Base-by-base conservation (phyloP, 345 rosid species). In the Rubroshorea leprosula region DNA sequence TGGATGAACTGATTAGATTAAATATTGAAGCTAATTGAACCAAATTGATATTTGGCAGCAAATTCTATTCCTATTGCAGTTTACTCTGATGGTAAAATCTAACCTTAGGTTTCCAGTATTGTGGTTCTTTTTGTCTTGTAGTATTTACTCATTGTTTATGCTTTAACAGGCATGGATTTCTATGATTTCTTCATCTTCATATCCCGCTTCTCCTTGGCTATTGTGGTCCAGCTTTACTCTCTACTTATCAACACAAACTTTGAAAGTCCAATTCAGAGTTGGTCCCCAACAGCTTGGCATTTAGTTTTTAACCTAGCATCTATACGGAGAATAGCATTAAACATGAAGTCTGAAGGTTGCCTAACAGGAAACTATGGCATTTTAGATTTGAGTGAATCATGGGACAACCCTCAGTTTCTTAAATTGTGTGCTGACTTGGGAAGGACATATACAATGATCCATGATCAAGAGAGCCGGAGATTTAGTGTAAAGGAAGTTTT, bases 161-260 rank as follows among this genome's bases (percentile, higher is more conserved):
- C 26, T 12, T 54, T 57, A 14, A 21, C 86, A 92, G 96, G 97
- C 72, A 86, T 92, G n/a, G n/a, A n/a, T n/a, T n/a, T n/a, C n/a
- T n/a, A n/a, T 22, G 97, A 89, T 67, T 89, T 86, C 60, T 82
- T 83, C 57, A 65, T 69, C 60, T 86, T 89, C 75, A 69, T 92
- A 59, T 68, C 83, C 3, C 78, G 70, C 57, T 67, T 92, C 45
- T 66, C 85, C 63, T 65, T 86, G 55, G 85, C 84, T 7, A 80
- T 80, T 61, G n/a, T 78, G 71, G 68, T 68, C 55, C 76, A 73
- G 48, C 76, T 78, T 39, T 72, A 65, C 55, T 44, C 54, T 35
- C 46, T 71, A 50, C 54, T 0, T 41, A 50, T 55, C 41, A 63
- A 70, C 17, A 10, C 56, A 24, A 65, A 70, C 24, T 11, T 49